Conservation (phyloP, 305 asterid genomes). For the Solanum hybrid region DNA sequence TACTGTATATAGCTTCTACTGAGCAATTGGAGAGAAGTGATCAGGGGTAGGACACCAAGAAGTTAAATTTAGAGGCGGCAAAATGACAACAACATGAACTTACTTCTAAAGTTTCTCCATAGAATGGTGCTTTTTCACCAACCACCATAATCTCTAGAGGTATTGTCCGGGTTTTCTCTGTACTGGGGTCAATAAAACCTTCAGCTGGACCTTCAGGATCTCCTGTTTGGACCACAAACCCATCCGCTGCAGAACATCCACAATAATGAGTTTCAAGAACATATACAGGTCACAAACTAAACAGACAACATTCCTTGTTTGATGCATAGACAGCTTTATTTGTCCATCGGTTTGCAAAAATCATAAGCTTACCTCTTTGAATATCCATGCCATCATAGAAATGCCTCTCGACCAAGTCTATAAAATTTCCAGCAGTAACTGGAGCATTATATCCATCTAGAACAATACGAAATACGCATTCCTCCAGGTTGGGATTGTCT, state of each 20-base stretch:
- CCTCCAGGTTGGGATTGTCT: slow-evolving; percentile 80
- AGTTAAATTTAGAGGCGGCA: not conserved
- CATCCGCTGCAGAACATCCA: slow-evolving; percentile 70
- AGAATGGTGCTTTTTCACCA: slow-evolving; percentile 89
- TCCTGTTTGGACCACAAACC: slow-evolving; percentile 97
- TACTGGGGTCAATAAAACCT: slow-evolving; percentile 94
- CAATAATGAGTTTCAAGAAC: slow-evolving; percentile 11
- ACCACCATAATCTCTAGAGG: slow-evolving; percentile 85
- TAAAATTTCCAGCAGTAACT: slow-evolving; percentile 85
- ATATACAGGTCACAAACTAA: not conserved
- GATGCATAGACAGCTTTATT: not conserved
- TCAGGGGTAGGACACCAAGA: not conserved
- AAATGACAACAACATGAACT: slow-evolving; percentile 15
- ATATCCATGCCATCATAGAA: slow-evolving; percentile 99
- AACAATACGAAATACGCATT: slow-evolving; percentile 72
- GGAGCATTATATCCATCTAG: slow-evolving; percentile 98
- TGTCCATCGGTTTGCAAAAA: not conserved
- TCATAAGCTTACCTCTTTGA: slow-evolving; percentile 65
- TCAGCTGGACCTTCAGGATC: slow-evolving; percentile 99
- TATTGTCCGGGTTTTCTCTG: slow-evolving; percentile 73
- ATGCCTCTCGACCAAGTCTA: slow-evolving; percentile 87
- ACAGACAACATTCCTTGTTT: not conserved
- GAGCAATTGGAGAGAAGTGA: not conserved
- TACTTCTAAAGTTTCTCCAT: slow-evolving; percentile 91
- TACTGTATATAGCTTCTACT: not conserved